phyloP scores from a whole-genome alignment of 441 rosid genomes.

The Populus hybrid region DNA sequence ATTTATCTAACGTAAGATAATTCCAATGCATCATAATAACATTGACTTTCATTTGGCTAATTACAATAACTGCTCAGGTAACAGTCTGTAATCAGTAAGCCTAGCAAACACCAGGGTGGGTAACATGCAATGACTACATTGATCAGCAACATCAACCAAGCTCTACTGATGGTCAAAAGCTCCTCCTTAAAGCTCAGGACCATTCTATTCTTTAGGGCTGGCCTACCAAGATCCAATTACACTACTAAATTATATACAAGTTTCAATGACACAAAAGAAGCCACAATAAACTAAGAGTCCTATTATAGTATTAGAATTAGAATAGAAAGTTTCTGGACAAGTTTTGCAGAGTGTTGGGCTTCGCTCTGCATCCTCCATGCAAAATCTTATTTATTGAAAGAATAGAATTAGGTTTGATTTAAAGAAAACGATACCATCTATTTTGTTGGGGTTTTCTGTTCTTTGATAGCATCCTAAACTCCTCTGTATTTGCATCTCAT shows the following conservation, averaged over 20 bases:
- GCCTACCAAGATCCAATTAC: not conserved
- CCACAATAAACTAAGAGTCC: not conserved
- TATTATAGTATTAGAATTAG: not conserved
- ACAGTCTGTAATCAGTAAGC: not conserved
- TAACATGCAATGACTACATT: not conserved
- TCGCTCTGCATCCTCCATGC: not conserved
- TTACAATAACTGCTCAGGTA: not conserved
- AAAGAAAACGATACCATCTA: not conserved
- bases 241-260: not conserved
- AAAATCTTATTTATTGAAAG: not conserved
- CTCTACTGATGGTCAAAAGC: not conserved
- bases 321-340: not conserved
- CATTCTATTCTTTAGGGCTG: not conserved
- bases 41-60: not conserved
- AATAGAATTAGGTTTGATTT: not conserved
- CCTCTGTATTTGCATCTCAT: not conserved
- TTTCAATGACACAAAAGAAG: not conserved
- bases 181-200: not conserved
- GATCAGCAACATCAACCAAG: not conserved
- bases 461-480: not conserved
- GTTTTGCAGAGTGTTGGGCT: not conserved
- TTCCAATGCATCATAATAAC: not conserved
- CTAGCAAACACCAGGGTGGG: not conserved
- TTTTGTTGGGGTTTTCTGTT: not conserved
- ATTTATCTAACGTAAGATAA: not conserved